These are phyloP conservation scores for Tolypocladium tropicale DNA, from an alignment of 2,329 filamentous ascomycete genomes.

Conservation along the genomic window DNA sequence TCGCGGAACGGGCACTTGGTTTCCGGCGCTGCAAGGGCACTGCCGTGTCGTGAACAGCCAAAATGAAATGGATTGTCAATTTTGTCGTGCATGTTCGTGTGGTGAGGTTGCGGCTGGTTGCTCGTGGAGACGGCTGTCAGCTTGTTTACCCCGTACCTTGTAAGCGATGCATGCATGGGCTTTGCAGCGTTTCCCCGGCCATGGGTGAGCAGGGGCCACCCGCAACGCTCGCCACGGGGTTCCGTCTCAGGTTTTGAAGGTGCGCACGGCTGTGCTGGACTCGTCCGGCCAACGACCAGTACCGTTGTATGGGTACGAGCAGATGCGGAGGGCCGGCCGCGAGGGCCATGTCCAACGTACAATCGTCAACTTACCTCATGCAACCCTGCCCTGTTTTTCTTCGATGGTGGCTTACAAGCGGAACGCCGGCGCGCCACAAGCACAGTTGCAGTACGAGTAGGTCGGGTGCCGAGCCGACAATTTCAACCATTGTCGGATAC, in stretches of 20 bases:
- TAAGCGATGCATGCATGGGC: not conserved
- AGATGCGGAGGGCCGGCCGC: not conserved
- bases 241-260: not conserved
- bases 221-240: not conserved
- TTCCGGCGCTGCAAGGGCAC: not conserved
- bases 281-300: not conserved
- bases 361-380: not conserved
- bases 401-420: not conserved
- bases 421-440: not conserved
- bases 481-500: not conserved
- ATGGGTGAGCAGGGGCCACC: not conserved
- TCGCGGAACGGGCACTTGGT: not conserved
- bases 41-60: not conserved
- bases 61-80: not conserved
- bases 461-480: not conserved
- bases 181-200: not conserved
- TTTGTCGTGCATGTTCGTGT: not conserved
- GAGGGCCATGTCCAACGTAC: not conserved
- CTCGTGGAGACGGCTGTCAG: not conserved
- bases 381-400: slow-evolving; percentile 2
- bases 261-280: not conserved
- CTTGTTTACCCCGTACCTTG: not conserved
- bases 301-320: not conserved
- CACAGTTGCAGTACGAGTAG: not conserved
- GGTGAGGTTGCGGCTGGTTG: not conserved